These are phyloP conservation scores for Carex parvula DNA, from an alignment of 176 grass and related monocot species.

Conservation along the genomic window DNA sequence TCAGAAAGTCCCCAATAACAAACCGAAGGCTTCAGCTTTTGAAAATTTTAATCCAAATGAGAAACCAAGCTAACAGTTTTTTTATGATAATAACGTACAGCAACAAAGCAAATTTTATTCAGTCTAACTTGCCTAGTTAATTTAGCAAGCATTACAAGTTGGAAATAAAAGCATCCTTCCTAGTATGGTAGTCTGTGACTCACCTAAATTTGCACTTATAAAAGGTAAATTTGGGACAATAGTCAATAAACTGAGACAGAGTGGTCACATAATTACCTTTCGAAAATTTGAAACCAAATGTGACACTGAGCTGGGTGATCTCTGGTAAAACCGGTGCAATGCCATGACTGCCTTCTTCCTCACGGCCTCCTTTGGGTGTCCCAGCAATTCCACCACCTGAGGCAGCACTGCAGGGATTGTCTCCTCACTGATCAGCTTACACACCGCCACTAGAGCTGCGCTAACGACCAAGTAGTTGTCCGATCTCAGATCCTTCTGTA, in stretches of 20 bases:
- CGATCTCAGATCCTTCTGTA: constrained; percentile 98
- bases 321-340: constrained; percentile 93
- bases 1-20: neutral
- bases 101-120: neutral
- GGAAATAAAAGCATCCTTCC: neutral
- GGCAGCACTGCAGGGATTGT: constrained; percentile 92
- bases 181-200: neutral
- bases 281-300: constrained; percentile 95
- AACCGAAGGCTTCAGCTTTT: neutral
- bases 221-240: neutral
- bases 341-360: constrained; percentile 98
- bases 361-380: constrained; percentile 81
- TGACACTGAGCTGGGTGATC: constrained; percentile 68
- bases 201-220: neutral
- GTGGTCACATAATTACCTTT: constrained; percentile 49
- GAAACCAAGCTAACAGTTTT: neutral
- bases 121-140: neutral
- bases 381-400: constrained; percentile 86
- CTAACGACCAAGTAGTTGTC: constrained; percentile 92
- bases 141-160: constrained; percentile 3
- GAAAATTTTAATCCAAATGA: neutral
- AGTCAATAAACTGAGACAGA: neutral
- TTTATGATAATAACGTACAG: neutral
- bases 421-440: constrained; percentile 92
- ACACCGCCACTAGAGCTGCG: constrained; percentile 71